Evolutionary conservation across 306 rosid species (phyloP).

Genomic region (Echinosophora koreensis): DNA sequence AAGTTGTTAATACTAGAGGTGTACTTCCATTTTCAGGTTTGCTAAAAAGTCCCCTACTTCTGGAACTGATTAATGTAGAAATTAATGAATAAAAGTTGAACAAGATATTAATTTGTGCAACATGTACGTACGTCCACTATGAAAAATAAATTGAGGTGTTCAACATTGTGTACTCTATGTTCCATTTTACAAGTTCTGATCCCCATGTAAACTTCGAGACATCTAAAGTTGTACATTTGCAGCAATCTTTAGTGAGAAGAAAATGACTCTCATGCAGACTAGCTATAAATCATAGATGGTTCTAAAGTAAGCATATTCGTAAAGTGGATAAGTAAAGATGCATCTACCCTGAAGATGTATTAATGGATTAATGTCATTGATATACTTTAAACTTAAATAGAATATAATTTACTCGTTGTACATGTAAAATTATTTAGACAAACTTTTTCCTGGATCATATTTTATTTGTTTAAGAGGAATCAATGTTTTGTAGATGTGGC

Average conservation of each 20-base stretch:
- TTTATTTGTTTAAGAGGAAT: not conserved
- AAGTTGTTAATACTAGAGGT: slow-evolving; percentile 2
- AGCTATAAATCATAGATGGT: not conserved
- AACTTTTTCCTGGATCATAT: too few relatives aligned
- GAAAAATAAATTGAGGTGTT: not conserved
- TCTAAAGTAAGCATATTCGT: too few relatives aligned
- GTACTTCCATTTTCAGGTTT: slow-evolving; percentile 39
- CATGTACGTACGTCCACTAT: not conserved
- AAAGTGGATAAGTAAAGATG: too few relatives aligned
- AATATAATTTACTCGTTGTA: too few relatives aligned
- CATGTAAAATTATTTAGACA: too few relatives aligned
- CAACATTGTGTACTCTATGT: not conserved
- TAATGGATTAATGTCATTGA: too few relatives aligned
- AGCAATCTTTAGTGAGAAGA: not conserved
- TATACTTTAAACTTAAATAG: too few relatives aligned
- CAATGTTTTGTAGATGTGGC: not conserved
- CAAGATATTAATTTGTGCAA: not conserved
- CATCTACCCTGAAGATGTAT: too few relatives aligned
- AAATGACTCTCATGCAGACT: not conserved
- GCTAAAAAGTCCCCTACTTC: slow-evolving; percentile 32
- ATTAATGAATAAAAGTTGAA: slow-evolving; percentile 22
- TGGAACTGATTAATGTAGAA: too few relatives aligned
- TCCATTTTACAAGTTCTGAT: not conserved
- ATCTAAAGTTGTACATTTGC: not conserved
- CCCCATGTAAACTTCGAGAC: not conserved